Percentiles rank a stretch among this genome's conserved stretches.
These are phyloP conservation scores for Pichia sp. DNA, from an alignment of 1,139 yeast genomes.

Conservation along the genomic window DNA sequence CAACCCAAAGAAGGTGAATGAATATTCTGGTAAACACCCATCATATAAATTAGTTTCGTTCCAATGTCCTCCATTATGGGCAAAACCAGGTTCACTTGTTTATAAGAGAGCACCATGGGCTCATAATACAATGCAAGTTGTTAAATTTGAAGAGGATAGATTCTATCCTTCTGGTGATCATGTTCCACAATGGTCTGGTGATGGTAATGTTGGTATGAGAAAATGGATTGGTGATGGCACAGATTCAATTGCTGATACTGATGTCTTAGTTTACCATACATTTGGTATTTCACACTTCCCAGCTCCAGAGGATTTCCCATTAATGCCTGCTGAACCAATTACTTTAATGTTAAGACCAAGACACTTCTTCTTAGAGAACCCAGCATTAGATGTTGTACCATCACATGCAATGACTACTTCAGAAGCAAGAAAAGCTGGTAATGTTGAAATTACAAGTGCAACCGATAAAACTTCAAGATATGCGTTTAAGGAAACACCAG, in stretches of 20 bases:
- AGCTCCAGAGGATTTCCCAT: slow-evolving; percentile 84
- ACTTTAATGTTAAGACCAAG: slow-evolving; percentile 71
- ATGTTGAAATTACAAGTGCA: slow-evolving; percentile 45
- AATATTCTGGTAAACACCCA: slow-evolving; percentile 67
- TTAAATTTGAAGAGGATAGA: slow-evolving; percentile 62
- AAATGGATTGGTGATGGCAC: slow-evolving; percentile 67
- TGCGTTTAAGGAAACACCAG: slow-evolving; percentile 33
- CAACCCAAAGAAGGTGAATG: slow-evolving; percentile 61
- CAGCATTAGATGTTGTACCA: slow-evolving; percentile 69
- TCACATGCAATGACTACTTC: slow-evolving; percentile 58
- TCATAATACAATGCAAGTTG: slow-evolving; percentile 55
- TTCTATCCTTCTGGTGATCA: slow-evolving; percentile 76
- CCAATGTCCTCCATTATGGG: slow-evolving; percentile 66
- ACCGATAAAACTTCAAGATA: slow-evolving; percentile 41
- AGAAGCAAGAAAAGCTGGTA: slow-evolving; percentile 39
- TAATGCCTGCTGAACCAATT: slow-evolving; percentile 82
- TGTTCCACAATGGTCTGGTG: slow-evolving; percentile 77
- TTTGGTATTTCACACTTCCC: slow-evolving; percentile 85
- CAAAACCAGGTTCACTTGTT: slow-evolving; percentile 68
- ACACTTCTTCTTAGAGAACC: slow-evolving; percentile 69
- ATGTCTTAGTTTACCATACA: slow-evolving; percentile 68
- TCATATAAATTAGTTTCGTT: slow-evolving; percentile 74
- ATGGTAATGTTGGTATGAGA: slow-evolving; percentile 62
- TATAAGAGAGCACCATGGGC: slow-evolving; percentile 84
- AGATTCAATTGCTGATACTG: slow-evolving; percentile 59